phyloP scores from a whole-genome alignment of 805 yeast genomes.

The Ogataea pini region DNA sequence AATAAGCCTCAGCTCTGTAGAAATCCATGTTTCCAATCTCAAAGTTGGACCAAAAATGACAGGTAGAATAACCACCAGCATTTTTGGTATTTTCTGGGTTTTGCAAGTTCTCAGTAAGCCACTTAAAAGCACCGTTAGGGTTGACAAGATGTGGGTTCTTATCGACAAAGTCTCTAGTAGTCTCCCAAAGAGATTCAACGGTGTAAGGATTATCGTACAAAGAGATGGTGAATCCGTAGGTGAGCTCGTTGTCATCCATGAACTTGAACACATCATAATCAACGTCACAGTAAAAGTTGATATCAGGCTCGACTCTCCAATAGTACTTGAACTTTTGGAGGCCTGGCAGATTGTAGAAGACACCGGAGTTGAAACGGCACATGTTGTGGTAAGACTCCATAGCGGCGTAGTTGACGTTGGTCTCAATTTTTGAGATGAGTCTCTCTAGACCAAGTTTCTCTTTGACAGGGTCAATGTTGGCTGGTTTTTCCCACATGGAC shows the following conservation, averaged over 20 bases:
- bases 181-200: constrained; percentile 75
- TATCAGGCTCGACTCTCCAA: constrained; percentile 92
- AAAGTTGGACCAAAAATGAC: constrained; percentile 89
- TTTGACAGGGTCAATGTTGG: constrained; percentile 46
- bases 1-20: constrained; percentile 71
- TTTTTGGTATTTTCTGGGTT: constrained; percentile 45
- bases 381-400: constrained; percentile 79
- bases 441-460: constrained; percentile 24
- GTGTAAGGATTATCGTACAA: constrained; percentile 65
- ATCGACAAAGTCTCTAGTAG: constrained; percentile 63
- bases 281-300: constrained; percentile 72
- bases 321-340: constrained; percentile 75
- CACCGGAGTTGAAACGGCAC: constrained; percentile 88
- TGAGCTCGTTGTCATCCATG: constrained; percentile 73
- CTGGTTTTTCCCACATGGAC: constrained; percentile 64
- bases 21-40: constrained; percentile 76
- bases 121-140: constrained; percentile 63
- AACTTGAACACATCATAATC: constrained; percentile 77
- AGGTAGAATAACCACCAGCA: constrained; percentile 65
- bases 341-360: constrained; percentile 72
- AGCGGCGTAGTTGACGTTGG: constrained; percentile 69
- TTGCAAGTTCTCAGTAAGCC: constrained; percentile 72
- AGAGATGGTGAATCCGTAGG: constrained; percentile 76
- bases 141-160: constrained; percentile 59
- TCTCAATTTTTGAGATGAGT: constrained; percentile 33